A percentile compares a stretch with the other conserved stretches of the same genome.
phyloP scores from a whole-genome alignment of 1,284 basidiomycete genomes.

The Lentinus polychrous region DNA sequence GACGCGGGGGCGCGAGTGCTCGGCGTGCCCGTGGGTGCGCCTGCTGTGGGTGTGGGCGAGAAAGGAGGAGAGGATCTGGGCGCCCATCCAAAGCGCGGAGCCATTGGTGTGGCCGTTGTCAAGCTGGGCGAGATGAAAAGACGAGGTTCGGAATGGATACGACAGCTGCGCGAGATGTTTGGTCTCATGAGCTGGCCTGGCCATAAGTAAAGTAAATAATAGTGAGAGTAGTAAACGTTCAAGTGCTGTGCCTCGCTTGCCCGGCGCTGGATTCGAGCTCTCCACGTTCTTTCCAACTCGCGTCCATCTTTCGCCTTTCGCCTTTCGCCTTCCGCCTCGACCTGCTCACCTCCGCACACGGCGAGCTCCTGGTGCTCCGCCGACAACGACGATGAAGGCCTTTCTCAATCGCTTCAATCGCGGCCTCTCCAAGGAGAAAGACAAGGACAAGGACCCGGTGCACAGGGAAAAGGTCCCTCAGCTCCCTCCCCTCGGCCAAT shows the following conservation, averaged over 20 bases:
- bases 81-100: conserved; percentile 84
- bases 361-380: conserved; percentile 8
- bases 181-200: conserved; percentile 53
- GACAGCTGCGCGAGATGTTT: conserved; percentile 55
- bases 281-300: conserved; percentile 8
- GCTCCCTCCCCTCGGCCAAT: conserved; percentile 46
- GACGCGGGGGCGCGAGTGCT: conserved; percentile 33
- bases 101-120: conserved; percentile 67
- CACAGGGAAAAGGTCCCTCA: conserved; percentile 61
- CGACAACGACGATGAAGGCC: conserved; percentile 72
- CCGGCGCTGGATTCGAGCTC: not conserved
- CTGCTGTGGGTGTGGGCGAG: conserved; percentile 33
- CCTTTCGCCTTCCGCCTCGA: conserved; percentile 6
- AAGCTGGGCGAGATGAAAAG: conserved; percentile 46
- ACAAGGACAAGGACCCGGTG: conserved; percentile 40
- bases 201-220: conserved; percentile 5
- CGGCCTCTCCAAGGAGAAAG: conserved; percentile 50
- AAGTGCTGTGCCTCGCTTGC: conserved; percentile 3
- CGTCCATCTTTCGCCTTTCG: conserved; percentile 6
- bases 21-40: conserved; percentile 9
- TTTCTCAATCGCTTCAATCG: conserved; percentile 70
- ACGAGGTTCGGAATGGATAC: conserved; percentile 36
- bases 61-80: conserved; percentile 66
- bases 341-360: not conserved
- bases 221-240: conserved; percentile 15